Base-by-base conservation (phyloP, 768 basidiomycete genomes). In the Suillus brevipes region DNA sequence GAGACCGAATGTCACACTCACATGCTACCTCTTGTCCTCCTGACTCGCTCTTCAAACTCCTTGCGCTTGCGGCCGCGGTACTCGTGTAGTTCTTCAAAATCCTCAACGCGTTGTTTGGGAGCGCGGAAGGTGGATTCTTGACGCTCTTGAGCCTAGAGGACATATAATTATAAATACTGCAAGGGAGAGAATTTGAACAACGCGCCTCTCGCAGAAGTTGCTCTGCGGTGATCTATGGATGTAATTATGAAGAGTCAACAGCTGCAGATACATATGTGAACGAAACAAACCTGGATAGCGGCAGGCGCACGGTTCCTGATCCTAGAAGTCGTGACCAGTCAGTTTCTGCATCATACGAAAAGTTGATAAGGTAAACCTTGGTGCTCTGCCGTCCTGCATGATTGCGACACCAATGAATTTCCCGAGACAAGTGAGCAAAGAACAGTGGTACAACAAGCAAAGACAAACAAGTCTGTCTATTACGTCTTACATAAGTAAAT, bases 291-390 rank as follows among this genome's bases (percentile, higher is more conserved):
- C 78, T 97, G 95, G 66, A 98, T 84, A 65, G 94, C 91, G 58
- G 97, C 97, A 47, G 97, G 91, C 20, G 97, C 97, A 60, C 97
- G 86, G 78, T 99, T 99, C 85, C 97, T 96, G 68, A 99, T 95
- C 64, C 92, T 93, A 63, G 18, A 63, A n/a, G 31, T 31, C 12
- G n/a, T 62, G 57, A 16, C 55, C 10, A 34, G 70, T 53, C 68
- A 62, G 34, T 52, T 42, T 64, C 18, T 62, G 63, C 52, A 31
- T 25, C 12, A 37, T n/a, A 12, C 36, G 66, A 8, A 12, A 42
- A 34, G 16, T 31, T 16, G 5, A 45, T 31, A 64, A 12, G 40
- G 70, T 74, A 31, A 74, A 91, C 90, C 89, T 84, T 59, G 91
- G 91, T 55, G 90, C 91, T 61, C 91, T 82, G 56, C 90, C 91